Conservation (phyloP, 352 stramenopile genomes). For the Phytophthora rubi region DNA sequence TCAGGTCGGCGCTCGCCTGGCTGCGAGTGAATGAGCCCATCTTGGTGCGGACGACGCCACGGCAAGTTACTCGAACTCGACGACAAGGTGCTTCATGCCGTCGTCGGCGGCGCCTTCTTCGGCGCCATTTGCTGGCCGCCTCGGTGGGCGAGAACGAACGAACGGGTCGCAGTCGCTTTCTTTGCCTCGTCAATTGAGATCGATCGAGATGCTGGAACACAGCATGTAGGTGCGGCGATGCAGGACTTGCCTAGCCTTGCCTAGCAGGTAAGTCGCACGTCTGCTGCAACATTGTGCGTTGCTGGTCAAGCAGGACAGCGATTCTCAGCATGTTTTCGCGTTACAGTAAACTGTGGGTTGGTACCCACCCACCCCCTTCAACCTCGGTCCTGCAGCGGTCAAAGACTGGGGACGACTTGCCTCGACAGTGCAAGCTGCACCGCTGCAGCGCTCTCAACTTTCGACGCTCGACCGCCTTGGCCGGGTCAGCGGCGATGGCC, state of each 20-base stretch:
- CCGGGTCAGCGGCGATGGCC: neutral
- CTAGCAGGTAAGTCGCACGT: conserved; percentile 2
- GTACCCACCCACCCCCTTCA: neutral
- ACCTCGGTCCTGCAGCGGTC: neutral
- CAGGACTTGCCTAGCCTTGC: neutral
- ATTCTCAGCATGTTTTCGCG: conserved; percentile 8
- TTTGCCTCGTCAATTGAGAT: no score
- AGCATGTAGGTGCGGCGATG: no score
- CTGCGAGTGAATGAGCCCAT: no score
- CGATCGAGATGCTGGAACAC: no score
- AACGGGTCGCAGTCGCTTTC: no score
- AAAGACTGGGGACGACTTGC: neutral
- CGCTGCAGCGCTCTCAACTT: neutral
- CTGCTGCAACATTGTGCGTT: neutral
- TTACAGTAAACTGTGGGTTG: conserved; percentile 11
- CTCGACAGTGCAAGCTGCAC: neutral
- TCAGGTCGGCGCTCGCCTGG: no score
- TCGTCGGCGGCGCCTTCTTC: no score
- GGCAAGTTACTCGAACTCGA: no score
- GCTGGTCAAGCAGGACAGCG: neutral
- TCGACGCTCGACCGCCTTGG: conserved; percentile 10
- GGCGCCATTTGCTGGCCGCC: no score
- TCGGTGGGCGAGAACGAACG: no score
- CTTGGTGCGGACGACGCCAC: no score
- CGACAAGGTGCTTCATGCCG: no score